phyloP scores from a whole-genome alignment of 73 alveolate genomes.

The Strombidium stylifer region DNA sequence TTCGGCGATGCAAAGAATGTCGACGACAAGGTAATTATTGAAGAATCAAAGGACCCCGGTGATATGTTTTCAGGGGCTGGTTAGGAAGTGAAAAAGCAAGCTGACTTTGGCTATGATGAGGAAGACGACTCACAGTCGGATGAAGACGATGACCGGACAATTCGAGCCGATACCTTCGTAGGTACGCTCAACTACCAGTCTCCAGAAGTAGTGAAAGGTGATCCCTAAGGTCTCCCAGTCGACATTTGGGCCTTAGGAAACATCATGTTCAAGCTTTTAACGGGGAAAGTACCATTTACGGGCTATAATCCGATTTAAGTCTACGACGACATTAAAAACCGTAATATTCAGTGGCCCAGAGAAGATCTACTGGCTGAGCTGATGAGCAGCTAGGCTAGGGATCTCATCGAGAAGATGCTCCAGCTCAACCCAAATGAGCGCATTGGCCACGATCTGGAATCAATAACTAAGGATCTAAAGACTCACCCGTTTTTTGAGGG shows the following conservation, averaged over 20 bases:
- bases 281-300: constrained; percentile 89
- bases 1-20: constrained; percentile 46
- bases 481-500: constrained; percentile 68
- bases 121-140: not conserved
- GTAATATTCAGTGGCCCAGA: constrained; percentile 35
- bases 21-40: not conserved
- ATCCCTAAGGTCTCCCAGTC: constrained; percentile 77
- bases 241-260: constrained; percentile 98
- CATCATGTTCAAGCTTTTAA: constrained; percentile 83
- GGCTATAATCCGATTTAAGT: constrained; percentile 77
- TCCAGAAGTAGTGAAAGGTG: constrained; percentile 47
- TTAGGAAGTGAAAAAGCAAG: too few relatives aligned
- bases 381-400: too few relatives aligned
- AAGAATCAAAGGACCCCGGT: not conserved
- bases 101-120: not conserved
- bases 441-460: constrained; percentile 47
- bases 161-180: constrained; percentile 37
- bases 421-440: constrained; percentile 61
- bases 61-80: too few relatives aligned
- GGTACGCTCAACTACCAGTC: constrained; percentile 54
- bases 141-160: not conserved
- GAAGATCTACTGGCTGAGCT: constrained; percentile 71
- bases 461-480: constrained; percentile 44
- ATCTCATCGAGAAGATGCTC: constrained; percentile 65
- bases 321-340: constrained; percentile 70